A percentile compares a stretch with the other conserved stretches of the same genome.
phyloP scores from a whole-genome alignment of 805 yeast genomes.

The Saccharomycopsis selenospora region DNA sequence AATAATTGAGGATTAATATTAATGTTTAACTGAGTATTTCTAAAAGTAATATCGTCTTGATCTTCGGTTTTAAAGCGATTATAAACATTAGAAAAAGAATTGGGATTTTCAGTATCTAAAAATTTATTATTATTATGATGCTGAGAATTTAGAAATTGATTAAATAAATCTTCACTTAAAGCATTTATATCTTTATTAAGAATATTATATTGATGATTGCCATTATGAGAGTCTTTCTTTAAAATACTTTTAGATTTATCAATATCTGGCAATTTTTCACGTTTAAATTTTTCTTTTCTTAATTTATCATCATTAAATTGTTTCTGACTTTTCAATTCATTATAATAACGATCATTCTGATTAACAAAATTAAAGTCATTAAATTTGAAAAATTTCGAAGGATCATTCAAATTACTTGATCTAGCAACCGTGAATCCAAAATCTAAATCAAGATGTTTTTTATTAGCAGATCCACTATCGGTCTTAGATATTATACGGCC shows the following conservation, averaged over 20 bases:
- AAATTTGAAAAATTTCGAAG: constrained; percentile 19
- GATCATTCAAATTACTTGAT: constrained; percentile 10
- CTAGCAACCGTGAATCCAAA: constrained; percentile 15
- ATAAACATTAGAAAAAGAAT: constrained; percentile 17
- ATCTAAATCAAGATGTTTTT: constrained; percentile 12
- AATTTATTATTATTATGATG: neutral
- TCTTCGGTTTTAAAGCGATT: constrained; percentile 17
- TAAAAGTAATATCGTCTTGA: constrained; percentile 19
- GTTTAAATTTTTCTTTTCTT: constrained; percentile 14
- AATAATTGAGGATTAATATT: constrained; percentile 10
- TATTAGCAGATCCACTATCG: neutral
- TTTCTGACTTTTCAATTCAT: constrained; percentile 12
- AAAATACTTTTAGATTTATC: constrained; percentile 13
- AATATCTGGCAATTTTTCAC: constrained; percentile 17
- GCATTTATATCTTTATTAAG: neutral
- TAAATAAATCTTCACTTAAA: neutral
- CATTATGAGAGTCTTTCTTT: neutral
- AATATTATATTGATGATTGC: neutral
- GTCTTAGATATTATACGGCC: neutral
- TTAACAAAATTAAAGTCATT: constrained; percentile 19
- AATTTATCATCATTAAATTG: constrained; percentile 10
- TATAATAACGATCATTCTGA: constrained; percentile 15
- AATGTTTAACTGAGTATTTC: constrained; percentile 19
- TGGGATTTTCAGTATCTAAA: constrained; percentile 2
- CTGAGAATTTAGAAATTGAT: neutral